Conservation (phyloP, 371 early-diverging fungal genomes). For the Smittium culicis region DNA sequence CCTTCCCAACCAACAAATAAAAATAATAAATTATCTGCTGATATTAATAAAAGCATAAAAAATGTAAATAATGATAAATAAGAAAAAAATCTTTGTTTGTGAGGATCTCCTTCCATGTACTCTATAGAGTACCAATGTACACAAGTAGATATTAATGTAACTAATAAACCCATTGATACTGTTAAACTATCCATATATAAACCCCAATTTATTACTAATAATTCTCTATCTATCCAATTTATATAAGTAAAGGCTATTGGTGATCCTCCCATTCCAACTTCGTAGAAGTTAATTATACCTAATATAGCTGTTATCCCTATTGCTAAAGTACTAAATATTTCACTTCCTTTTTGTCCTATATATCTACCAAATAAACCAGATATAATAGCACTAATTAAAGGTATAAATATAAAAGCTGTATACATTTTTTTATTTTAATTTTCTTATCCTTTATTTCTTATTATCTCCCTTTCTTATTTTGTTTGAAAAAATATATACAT, state of each 20-base stretch:
- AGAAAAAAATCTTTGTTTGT: slow-evolving; percentile 45
- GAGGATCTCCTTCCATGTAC: slow-evolving; percentile 38
- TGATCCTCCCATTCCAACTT: slow-evolving; percentile 37
- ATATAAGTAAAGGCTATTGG: slow-evolving; percentile 36
- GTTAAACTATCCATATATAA: slow-evolving; percentile 41
- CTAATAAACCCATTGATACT: slow-evolving; percentile 39
- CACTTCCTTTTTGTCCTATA: slow-evolving; percentile 40
- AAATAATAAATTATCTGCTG: slow-evolving; percentile 49
- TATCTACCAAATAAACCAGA: slow-evolving; percentile 42
- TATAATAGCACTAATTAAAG: slow-evolving; percentile 41
- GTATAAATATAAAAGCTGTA: slow-evolving; percentile 38
- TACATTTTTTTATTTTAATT: slow-evolving; percentile 30
- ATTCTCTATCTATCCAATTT: slow-evolving; percentile 36
- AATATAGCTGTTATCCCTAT: slow-evolving; percentile 35
- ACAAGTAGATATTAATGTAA: slow-evolving; percentile 35
- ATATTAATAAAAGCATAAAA: slow-evolving; percentile 47
- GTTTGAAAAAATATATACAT: too few species aligned
- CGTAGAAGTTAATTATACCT: slow-evolving; percentile 37
- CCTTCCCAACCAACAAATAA: slow-evolving; percentile 43
- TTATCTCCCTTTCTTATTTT: slow-evolving; percentile 16
- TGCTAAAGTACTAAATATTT: slow-evolving; percentile 35
- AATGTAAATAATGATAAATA: slow-evolving; percentile 53
- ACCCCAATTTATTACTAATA: slow-evolving; percentile 39
- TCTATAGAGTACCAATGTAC: slow-evolving; percentile 40
- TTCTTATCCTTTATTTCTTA: slow-evolving; percentile 32